Percentiles rank a stretch among this genome's conserved stretches.
phyloP scores from a whole-genome alignment of 495 filamentous ascomycete genomes.

The Mytilinidion resinicola region DNA sequence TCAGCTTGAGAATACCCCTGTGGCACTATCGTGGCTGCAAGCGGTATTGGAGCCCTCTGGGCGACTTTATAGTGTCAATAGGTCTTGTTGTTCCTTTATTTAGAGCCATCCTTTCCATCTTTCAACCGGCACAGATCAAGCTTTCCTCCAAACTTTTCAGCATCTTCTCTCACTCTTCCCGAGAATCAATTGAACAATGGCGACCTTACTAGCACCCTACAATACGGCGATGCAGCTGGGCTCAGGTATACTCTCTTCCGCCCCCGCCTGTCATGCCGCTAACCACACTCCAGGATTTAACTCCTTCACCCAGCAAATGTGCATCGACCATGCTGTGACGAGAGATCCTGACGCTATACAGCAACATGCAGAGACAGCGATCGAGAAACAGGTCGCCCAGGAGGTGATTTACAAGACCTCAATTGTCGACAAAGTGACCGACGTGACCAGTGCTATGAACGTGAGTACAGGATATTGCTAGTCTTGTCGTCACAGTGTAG shows the following conservation, averaged over 20 bases:
- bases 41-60: no score
- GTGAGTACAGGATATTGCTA: no score
- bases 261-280: neutral
- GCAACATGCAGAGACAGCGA: neutral
- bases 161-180: no score
- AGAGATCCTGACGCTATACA: neutral
- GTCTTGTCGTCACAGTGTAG: no score
- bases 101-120: no score
- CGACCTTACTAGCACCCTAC: neutral
- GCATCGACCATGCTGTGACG: neutral
- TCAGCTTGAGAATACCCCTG: no score
- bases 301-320: neutral
- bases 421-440: neutral
- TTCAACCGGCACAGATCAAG: no score
- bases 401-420: neutral
- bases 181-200: neutral
- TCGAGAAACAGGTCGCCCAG: neutral
- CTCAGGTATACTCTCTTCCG: neutral
- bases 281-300: neutral
- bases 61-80: no score
- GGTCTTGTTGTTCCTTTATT: no score
- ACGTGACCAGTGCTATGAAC: neutral
- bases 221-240: neutral
- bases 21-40: no score
- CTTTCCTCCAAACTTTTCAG: no score